Evolutionary conservation across 805 yeast genomes (phyloP).

Genomic region (Myxozyma sirexii): DNA sequence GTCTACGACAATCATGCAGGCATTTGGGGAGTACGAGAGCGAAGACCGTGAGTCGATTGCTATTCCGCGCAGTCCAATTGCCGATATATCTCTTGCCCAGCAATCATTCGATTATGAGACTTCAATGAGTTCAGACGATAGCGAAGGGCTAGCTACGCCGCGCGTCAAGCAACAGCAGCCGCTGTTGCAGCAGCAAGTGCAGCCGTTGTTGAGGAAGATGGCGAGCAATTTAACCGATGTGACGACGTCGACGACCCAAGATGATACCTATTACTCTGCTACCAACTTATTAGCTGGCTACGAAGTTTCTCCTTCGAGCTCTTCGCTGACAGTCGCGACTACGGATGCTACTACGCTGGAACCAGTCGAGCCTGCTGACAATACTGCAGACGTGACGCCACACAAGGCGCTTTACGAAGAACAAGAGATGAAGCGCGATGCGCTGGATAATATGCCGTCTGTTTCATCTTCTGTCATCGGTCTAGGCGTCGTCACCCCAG

Average conservation of each 20-base stretch:
- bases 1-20: conserved; percentile 30
- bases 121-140: neutral
- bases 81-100: neutral
- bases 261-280: conserved; percentile 26
- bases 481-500: neutral
- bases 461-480: conserved; percentile 7
- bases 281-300: conserved; percentile 9
- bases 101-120: neutral
- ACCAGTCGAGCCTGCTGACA: neutral
- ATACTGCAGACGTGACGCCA: neutral
- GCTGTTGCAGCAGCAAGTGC: neutral
- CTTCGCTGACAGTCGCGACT: neutral
- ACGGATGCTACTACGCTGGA: neutral
- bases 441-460: conserved; percentile 1
- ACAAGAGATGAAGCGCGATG: neutral
- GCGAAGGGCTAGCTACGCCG: neutral
- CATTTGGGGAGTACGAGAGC: conserved; percentile 20
- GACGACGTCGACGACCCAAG: conserved; percentile 1
- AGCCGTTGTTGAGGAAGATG: neutral
- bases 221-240: conserved; percentile 7
- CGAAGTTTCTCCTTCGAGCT: neutral
- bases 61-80: neutral
- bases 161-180: neutral
- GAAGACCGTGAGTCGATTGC: conserved; percentile 13
- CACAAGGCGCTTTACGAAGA: neutral